Evolutionary conservation across 306 rosid genomes (phyloP).

Genomic region (Prinsepia uniflora): DNA sequence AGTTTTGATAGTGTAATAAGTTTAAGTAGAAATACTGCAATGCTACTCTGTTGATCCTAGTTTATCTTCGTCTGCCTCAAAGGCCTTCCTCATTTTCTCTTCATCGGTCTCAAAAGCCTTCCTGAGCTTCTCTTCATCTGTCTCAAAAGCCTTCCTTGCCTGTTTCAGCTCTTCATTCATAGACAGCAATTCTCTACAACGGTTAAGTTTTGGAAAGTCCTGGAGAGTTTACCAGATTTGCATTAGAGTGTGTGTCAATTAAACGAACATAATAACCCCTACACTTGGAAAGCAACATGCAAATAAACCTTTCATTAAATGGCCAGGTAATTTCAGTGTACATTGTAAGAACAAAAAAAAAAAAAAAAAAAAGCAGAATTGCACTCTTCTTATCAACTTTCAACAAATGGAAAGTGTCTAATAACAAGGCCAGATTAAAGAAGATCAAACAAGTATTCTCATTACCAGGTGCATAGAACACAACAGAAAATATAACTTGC

Average conservation of each 20-base stretch:
- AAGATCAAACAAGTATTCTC: neutral
- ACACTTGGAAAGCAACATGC: neutral
- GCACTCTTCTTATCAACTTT: neutral
- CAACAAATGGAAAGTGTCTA: neutral
- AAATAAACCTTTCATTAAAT: neutral
- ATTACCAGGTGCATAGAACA: neutral
- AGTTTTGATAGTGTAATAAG: neutral
- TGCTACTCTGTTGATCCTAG: constrained; percentile 22
- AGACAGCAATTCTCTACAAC: constrained; percentile 72
- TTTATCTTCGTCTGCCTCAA: constrained; percentile 57
- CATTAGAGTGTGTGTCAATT: constrained; percentile 2
- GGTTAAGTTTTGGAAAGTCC: constrained; percentile 81
- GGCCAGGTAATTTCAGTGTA: neutral
- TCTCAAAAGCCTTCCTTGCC: constrained; percentile 86
- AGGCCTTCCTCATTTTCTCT: constrained; percentile 68
- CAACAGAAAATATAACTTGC: neutral
- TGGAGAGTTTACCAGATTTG: constrained; percentile 24
- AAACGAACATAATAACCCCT: neutral
- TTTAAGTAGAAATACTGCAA: neutral
- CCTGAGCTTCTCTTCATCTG: constrained; percentile 67
- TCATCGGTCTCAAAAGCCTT: constrained; percentile 72
- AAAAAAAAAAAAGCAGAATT: neutral
- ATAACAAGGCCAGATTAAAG: too few species aligned
- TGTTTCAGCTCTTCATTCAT: constrained; percentile 94
- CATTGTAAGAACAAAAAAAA: neutral